Evolutionary conservation across 2,329 filamentous ascomycete genomes (phyloP).

Genomic region (Fusarium algeriense): DNA sequence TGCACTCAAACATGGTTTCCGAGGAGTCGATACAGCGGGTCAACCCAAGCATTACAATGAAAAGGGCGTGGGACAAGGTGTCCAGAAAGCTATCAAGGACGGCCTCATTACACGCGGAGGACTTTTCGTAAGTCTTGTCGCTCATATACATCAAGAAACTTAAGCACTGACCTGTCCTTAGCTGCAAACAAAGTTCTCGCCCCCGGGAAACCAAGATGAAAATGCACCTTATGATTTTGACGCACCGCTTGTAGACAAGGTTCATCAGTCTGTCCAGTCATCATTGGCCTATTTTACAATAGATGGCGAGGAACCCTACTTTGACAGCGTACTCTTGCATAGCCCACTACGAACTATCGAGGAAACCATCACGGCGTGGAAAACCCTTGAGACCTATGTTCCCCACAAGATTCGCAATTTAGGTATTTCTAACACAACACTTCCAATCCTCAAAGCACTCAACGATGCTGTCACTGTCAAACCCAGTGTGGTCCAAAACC

Average conservation of each 20-base stretch:
- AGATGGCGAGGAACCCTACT: slow-evolving; percentile 57
- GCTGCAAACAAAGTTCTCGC: slow-evolving; percentile 88
- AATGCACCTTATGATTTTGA: slow-evolving; percentile 71
- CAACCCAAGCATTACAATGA: slow-evolving; percentile 85
- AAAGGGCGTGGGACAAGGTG: slow-evolving; percentile 74
- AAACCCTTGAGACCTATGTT: slow-evolving; percentile 73
- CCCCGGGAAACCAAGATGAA: slow-evolving; percentile 71
- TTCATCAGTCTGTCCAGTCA: slow-evolving; percentile 73
- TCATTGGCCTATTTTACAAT: slow-evolving; percentile 74
- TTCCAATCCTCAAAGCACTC: slow-evolving; percentile 67
- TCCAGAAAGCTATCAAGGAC: slow-evolving; percentile 70
- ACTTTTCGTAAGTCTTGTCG: slow-evolving; percentile 67
- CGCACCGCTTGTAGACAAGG: slow-evolving; percentile 71
- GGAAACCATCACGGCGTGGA: slow-evolving; percentile 74
- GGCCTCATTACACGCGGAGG: slow-evolving; percentile 68
- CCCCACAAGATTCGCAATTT: slow-evolving; percentile 73
- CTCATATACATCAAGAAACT: neutral
- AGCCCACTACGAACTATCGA: slow-evolving; percentile 60
- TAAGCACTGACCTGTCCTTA: slow-evolving; percentile 46
- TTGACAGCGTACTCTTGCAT: slow-evolving; percentile 84
- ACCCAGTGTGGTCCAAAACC: slow-evolving; percentile 78
- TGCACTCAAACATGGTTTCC: slow-evolving; percentile 77
- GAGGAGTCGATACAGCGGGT: slow-evolving; percentile 81
- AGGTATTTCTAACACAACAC: slow-evolving; percentile 81
- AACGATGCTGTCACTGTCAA: slow-evolving; percentile 57